phyloP scores from a whole-genome alignment of 768 basidiomycete genomes.

The Zangia roseola region DNA sequence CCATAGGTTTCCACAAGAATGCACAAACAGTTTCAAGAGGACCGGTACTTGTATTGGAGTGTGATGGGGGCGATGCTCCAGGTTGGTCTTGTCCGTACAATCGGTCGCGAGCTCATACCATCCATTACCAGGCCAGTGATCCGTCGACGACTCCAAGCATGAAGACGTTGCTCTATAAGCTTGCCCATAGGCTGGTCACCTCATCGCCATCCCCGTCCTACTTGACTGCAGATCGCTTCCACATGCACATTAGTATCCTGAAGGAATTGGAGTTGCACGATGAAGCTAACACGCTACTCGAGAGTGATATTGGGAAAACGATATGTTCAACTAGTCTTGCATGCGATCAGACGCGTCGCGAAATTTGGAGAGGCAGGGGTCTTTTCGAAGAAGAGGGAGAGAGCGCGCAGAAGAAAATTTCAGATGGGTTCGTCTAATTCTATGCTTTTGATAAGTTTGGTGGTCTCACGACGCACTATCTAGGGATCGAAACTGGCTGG shows the following conservation, averaged over 20 bases:
- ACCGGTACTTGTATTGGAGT: conserved; percentile 81
- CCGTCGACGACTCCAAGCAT: conserved; percentile 57
- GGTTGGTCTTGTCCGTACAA: conserved; percentile 37
- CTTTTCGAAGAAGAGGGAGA: conserved; percentile 60
- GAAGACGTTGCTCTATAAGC: conserved; percentile 67
- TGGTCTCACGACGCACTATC: conserved; percentile 21
- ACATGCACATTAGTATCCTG: conserved; percentile 71
- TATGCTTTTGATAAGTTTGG: conserved; percentile 7
- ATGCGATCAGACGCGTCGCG: conserved; percentile 73
- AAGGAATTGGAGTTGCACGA: conserved; percentile 66
- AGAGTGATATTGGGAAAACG: conserved; percentile 63
- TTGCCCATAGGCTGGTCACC: conserved; percentile 72
- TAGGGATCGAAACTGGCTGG: conserved; percentile 85
- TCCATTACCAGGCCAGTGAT: conserved; percentile 64
- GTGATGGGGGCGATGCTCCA: conserved; percentile 79
- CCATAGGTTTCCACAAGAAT: conserved; percentile 73
- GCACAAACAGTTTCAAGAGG: conserved; percentile 82
- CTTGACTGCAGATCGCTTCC: conserved; percentile 70
- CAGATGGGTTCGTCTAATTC: conserved; percentile 49
- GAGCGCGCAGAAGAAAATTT: conserved; percentile 56
- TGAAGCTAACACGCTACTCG: conserved; percentile 67
- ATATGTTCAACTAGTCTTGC: conserved; percentile 71
- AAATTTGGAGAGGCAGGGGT: conserved; percentile 61
- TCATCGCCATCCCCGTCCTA: conserved; percentile 64
- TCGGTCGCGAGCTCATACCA: conserved; percentile 8